These are phyloP conservation scores for Collybia nuda DNA, from an alignment of 768 basidiomycete species.

Conservation along the genomic window DNA sequence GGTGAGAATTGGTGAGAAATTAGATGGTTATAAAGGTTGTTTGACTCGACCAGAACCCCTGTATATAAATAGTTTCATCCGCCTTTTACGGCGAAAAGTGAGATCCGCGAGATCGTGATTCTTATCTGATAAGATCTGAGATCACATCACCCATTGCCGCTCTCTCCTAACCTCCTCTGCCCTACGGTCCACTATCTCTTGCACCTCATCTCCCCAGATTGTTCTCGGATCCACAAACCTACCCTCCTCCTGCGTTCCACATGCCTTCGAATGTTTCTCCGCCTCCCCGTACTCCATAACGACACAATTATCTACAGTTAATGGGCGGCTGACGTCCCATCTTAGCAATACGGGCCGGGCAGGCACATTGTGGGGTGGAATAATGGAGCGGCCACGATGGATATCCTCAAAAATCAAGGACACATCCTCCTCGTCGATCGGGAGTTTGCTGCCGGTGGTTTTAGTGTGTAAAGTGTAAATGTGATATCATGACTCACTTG, in stretches of 20 bases:
- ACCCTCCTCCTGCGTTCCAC: conserved; percentile 27
- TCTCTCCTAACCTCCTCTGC: conserved; percentile 57
- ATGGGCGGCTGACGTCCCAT: conserved; percentile 70
- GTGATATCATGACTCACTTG: conserved; percentile 42
- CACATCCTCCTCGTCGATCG: conserved; percentile 83
- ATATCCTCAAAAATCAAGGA: conserved; percentile 87
- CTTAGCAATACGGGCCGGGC: conserved; percentile 72
- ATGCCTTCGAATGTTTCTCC: conserved; percentile 58
- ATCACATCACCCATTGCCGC: conserved; percentile 50
- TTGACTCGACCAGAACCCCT: neutral
- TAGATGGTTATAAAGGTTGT: no score
- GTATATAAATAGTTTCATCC: no score
- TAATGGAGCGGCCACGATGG: conserved; percentile 70
- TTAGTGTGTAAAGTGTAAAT: neutral
- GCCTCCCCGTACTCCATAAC: conserved; percentile 80
- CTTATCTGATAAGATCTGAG: conserved; percentile 4
- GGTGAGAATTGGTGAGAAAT: neutral
- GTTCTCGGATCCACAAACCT: conserved; percentile 40
- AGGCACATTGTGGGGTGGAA: conserved; percentile 79
- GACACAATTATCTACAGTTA: conserved; percentile 81
- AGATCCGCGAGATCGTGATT: no score
- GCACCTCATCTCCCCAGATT: conserved; percentile 72
- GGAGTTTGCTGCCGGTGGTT: conserved; percentile 52
- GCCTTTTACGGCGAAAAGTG: neutral
- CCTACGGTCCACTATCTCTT: conserved; percentile 55